A percentile compares a stretch with the other conserved stretches of the same genome.
These are phyloP conservation scores for Phytophthora foliorum DNA, from an alignment of 352 stramenopile species.

Conservation along the genomic window DNA sequence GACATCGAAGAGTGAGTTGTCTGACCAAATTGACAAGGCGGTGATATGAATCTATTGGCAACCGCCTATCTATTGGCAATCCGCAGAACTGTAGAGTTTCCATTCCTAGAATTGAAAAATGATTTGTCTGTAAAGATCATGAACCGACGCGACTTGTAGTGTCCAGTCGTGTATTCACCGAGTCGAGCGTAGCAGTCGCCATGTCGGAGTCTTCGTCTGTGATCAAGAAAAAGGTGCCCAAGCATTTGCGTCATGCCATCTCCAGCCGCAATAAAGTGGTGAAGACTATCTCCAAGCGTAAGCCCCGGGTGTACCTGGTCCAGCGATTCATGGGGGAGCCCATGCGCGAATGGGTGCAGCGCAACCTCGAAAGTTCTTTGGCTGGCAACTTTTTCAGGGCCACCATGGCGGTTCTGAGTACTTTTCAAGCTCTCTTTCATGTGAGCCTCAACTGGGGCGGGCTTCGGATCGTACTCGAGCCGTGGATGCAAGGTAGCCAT, in stretches of 20 bases:
- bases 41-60: too few relatives aligned
- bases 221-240: constrained; percentile 42
- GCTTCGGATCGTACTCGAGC: constrained; percentile 34
- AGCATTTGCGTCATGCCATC: constrained; percentile 49
- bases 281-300: constrained; percentile 26
- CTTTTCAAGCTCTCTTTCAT: constrained; percentile 76
- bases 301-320: constrained; percentile 47
- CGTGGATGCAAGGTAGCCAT: constrained; percentile 62
- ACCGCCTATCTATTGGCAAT: too few relatives aligned
- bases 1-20: too few relatives aligned
- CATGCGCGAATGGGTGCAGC: constrained; percentile 73
- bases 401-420: constrained; percentile 61
- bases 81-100: too few relatives aligned
- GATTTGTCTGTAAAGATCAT: too few relatives aligned
- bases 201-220: constrained; percentile 24
- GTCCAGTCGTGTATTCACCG: constrained; percentile 15
- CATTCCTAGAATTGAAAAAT: too few relatives aligned
- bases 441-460: constrained; percentile 70
- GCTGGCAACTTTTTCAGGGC: constrained; percentile 50
- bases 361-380: constrained; percentile 78
- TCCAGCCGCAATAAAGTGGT: constrained; percentile 34
- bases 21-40: too few relatives aligned
- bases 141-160: constrained; percentile 17
- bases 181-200: constrained; percentile 6
- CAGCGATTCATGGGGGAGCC: constrained; percentile 51